Base-by-base conservation (phyloP, 2,329 filamentous ascomycete genomes). In the Sporothrix schenckii region DNA sequence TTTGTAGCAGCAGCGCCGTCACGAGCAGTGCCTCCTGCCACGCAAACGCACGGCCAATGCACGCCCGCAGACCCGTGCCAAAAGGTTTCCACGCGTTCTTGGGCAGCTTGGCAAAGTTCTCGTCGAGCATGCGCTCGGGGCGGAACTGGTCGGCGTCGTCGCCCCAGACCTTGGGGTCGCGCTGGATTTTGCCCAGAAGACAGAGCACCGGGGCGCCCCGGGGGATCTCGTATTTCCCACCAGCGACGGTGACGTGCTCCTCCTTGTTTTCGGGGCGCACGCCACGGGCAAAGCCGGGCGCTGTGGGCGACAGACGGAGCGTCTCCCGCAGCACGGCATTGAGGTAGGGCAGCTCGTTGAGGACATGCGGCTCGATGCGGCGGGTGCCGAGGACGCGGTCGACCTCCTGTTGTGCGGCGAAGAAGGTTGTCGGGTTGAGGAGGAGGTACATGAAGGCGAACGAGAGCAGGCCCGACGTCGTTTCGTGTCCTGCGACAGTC, bases 111-210 rank as follows among this genome's bases (percentile, higher is more conserved):
- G 78, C 75, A 68, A 82, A 82, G 61, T 78, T 77, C 63, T 86
- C 87, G 44, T 87, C 85, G 1, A 89, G 79, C 86, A 90, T 89
- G 27, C 88, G 80, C 75, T 90, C 88, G 0, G 88, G 87, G 60
- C 80, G 82, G 78, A 88, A 90, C 58, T 85, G 81, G 2, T 83
- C 79, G 0, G 86, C 86, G 73, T 89, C 86, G 0, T 82, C 79
- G 0, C 87, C 87, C 66, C 81, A 90, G 0, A 89, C 83, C 4
- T 78, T 77, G 0, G 85, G 86, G 73, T 90, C 88, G 1, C 81
- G 80, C 44, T 89, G 87, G 24, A 85, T 77, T 65, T 82, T 82
- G 56, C 80, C 75, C 11, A 89, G 77, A n/a, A 87, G 72, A 11
- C 80, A 75, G 0, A 82, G 68, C 44, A 88, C 77, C 0, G 78